Evolutionary conservation across 805 yeast genomes (phyloP).

Genomic region (Kurtzmaniella cleridarum): DNA sequence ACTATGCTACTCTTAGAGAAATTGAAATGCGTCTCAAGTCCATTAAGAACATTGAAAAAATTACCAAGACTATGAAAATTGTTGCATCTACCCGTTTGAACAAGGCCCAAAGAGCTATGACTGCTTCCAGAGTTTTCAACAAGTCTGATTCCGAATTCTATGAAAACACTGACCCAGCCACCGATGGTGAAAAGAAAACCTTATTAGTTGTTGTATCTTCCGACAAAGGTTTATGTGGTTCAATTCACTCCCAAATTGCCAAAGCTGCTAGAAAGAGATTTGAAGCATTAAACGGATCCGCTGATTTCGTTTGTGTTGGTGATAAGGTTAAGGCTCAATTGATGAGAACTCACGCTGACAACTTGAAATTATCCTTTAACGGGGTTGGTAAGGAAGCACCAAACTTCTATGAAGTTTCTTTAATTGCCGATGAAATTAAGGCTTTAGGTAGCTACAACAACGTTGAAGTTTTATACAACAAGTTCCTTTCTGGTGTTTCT

Average conservation of each 20-base stretch:
- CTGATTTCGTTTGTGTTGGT: conserved; percentile 82
- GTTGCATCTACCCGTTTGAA: conserved; percentile 96
- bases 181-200: conserved; percentile 54
- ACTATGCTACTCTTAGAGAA: conserved; percentile 97
- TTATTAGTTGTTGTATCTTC: conserved; percentile 86
- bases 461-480: conserved; percentile 81
- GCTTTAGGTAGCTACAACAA: conserved; percentile 67
- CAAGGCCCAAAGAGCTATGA: conserved; percentile 95
- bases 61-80: conserved; percentile 99
- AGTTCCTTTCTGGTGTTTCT: conserved; percentile 80
- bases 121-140: conserved; percentile 78
- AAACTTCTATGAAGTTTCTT: conserved; percentile 82
- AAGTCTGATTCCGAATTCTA: conserved; percentile 75
- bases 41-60: conserved; percentile 97
- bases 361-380: conserved; percentile 69
- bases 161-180: conserved; percentile 73
- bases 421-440: conserved; percentile 79
- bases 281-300: conserved; percentile 55
- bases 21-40: conserved; percentile 97
- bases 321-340: conserved; percentile 91
- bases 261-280: conserved; percentile 75
- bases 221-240: conserved; percentile 98
- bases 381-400: conserved; percentile 98
- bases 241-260: conserved; percentile 92
- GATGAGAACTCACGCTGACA: conserved; percentile 69